These are phyloP conservation scores for Beta vulgaris DNA, from an alignment of 148 eudicot genomes.

Conservation along the genomic window DNA sequence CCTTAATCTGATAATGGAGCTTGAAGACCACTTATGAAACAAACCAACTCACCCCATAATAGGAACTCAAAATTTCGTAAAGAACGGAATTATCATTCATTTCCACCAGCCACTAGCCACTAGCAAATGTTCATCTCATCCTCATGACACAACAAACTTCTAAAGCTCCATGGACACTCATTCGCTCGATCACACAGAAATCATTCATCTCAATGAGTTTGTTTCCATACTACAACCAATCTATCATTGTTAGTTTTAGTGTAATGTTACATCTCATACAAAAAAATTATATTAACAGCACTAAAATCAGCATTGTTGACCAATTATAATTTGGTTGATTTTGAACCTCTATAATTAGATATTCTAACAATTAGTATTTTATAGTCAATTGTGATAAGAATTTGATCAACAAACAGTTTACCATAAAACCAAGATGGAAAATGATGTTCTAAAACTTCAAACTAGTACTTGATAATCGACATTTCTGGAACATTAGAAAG, in stretches of 20 bases:
- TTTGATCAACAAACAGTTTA: slow-evolving; percentile 12
- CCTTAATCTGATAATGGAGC: neutral
- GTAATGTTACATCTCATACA: neutral
- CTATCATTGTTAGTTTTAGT: neutral
- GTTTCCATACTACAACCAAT: neutral
- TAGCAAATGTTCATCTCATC: slow-evolving; percentile 1
- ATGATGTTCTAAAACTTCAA: slow-evolving; percentile 16
- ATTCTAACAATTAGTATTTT: too few species aligned
- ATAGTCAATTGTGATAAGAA: neutral
- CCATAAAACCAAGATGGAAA: neutral
- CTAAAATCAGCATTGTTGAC: neutral
- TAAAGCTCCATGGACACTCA: slow-evolving; percentile 9
- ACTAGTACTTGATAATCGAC: neutral
- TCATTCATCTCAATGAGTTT: neutral
- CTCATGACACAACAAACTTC: slow-evolving; percentile 12
- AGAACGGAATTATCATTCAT: neutral
- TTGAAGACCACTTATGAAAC: neutral
- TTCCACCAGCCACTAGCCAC: neutral
- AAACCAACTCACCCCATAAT: neutral
- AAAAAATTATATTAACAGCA: neutral
- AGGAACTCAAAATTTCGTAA: neutral
- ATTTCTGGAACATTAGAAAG: slow-evolving; percentile 13
- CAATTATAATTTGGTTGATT: neutral
- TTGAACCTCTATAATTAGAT: neutral
- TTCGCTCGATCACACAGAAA: slow-evolving; percentile 16